Evolutionary conservation across 2,329 filamentous ascomycete species (phyloP).

Genomic region (Anisogramma anomala): DNA sequence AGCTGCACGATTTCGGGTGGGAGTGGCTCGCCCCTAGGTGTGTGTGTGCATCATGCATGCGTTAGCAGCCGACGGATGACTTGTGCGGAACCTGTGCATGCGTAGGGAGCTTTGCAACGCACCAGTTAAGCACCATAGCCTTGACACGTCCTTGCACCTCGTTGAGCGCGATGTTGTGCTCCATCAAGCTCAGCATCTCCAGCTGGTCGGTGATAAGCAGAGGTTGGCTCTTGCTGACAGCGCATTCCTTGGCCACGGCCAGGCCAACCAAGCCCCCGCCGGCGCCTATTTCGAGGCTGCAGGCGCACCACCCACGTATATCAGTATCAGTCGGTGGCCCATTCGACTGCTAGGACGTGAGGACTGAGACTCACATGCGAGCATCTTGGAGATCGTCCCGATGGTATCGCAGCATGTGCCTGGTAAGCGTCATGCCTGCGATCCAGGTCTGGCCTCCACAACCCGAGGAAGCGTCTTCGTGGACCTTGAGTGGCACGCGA

Average conservation of each 20-base stretch:
- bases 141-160: slow-evolving; percentile 49
- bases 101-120: slow-evolving; percentile 21
- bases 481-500: slow-evolving; percentile 56
- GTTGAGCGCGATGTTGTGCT: slow-evolving; percentile 79
- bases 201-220: slow-evolving; percentile 78
- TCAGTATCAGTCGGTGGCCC: not conserved
- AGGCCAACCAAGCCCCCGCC: slow-evolving; percentile 79
- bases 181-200: slow-evolving; percentile 77
- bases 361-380: slow-evolving; percentile 52
- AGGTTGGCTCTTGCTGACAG: slow-evolving; percentile 35
- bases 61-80: not conserved
- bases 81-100: no score
- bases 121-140: slow-evolving; percentile 73
- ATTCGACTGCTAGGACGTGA: not conserved
- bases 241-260: slow-evolving; percentile 45
- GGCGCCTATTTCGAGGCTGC: slow-evolving; percentile 79
- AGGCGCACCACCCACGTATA: slow-evolving; percentile 1
- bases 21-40: slow-evolving; percentile 47
- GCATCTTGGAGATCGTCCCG: slow-evolving; percentile 49
- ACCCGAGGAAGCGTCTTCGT: slow-evolving; percentile 75
- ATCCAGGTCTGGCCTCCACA: slow-evolving; percentile 95
- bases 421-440: slow-evolving; percentile 76
- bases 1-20: slow-evolving; percentile 39
- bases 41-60: slow-evolving; percentile 1
- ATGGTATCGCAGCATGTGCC: slow-evolving; percentile 72